Conservation (phyloP, 192 early-diverging fungal species). For the Dispira simplex region DNA sequence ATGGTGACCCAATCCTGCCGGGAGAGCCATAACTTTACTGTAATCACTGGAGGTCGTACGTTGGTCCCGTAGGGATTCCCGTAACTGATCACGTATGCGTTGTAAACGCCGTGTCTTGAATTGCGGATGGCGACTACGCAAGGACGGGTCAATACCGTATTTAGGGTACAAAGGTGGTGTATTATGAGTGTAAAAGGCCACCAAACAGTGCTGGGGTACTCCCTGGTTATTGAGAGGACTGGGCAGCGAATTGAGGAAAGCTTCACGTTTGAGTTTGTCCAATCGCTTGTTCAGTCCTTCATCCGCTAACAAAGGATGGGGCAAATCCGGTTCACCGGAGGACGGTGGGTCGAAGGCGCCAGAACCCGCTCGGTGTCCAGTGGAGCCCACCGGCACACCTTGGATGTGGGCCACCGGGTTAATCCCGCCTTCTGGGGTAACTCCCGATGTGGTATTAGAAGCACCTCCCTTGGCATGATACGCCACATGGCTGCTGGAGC, state of each 20-base stretch:
- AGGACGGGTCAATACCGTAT: constrained; percentile 1
- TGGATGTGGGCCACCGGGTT: too few relatives aligned
- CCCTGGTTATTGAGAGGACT: constrained; percentile 5
- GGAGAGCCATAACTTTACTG: too few relatives aligned
- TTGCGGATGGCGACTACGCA: constrained; percentile 4
- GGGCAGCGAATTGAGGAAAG: constrained; percentile 1
- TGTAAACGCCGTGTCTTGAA: constrained; percentile 8
- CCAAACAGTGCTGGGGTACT: constrained; percentile 1
- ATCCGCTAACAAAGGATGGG: too few relatives aligned
- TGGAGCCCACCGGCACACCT: too few relatives aligned
- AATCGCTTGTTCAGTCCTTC: too few relatives aligned
- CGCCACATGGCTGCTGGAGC: too few relatives aligned
- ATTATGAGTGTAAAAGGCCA: constrained; percentile 7
- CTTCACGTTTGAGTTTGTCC: background rate
- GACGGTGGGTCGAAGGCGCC: background rate
- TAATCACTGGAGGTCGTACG: too few relatives aligned
- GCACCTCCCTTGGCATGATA: too few relatives aligned
- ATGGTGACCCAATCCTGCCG: too few relatives aligned
- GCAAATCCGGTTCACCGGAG: too few relatives aligned
- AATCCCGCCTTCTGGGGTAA: too few relatives aligned
- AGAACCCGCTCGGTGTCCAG: background rate
- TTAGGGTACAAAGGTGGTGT: constrained; percentile 7
- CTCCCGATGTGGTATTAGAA: too few relatives aligned
- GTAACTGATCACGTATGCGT: background rate
- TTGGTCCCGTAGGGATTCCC: background rate